A percentile compares a stretch with the other conserved stretches of the same genome.
Evolutionary conservation across 495 filamentous ascomycete genomes (phyloP).

Genomic region (Daldinia vernicosa): DNA sequence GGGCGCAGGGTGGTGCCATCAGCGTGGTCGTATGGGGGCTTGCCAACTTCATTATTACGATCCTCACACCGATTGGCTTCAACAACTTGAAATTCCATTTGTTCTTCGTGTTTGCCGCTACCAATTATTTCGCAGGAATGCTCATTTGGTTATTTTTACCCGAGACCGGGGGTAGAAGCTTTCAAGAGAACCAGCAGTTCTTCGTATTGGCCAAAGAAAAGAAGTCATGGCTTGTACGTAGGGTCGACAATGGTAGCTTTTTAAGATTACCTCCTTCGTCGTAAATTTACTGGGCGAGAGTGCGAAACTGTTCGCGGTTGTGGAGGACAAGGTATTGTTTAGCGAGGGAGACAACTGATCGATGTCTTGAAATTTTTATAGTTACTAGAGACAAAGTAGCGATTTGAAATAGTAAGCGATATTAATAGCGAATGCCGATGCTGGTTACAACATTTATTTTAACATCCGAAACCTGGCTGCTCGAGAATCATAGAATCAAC

Average conservation of each 20-base stretch:
- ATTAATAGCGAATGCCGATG: not conserved
- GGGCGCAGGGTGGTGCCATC: slow-evolving; percentile 63
- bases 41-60: slow-evolving; percentile 64
- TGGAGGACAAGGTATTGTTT: not conserved
- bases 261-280: not conserved
- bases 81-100: slow-evolving; percentile 64
- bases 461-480: not conserved
- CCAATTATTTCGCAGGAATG: slow-evolving; percentile 62
- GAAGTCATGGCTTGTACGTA: not conserved
- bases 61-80: slow-evolving; percentile 65
- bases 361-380: not conserved
- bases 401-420: not conserved
- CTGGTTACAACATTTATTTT: not conserved
- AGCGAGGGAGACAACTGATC: not conserved
- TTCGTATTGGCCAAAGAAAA: not conserved
- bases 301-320: not conserved
- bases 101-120: slow-evolving; percentile 62
- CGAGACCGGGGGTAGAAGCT: slow-evolving; percentile 47
- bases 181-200: not conserved
- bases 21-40: slow-evolving; percentile 66
- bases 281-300: not conserved
- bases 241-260: not conserved
- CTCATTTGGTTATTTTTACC: slow-evolving; percentile 62
- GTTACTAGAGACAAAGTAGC: not conserved
- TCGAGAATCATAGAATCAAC: not conserved